phyloP scores from a whole-genome alignment of 495 filamentous ascomycete species.

The Collariella sp. region DNA sequence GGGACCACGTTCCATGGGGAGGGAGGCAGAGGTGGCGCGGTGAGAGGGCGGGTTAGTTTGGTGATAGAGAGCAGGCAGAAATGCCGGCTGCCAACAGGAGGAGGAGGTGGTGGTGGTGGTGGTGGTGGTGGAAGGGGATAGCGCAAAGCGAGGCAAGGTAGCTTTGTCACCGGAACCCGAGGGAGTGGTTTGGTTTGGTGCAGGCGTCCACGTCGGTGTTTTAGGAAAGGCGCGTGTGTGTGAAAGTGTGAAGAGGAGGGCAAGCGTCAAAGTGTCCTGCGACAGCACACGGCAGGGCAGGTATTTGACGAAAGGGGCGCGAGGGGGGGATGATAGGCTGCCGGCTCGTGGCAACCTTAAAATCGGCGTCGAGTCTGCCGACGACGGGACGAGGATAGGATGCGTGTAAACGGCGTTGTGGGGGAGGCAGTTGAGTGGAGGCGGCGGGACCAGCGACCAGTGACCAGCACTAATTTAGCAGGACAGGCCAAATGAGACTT shows the following conservation, averaged over 20 bases:
- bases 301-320: neutral
- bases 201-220: neutral
- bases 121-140: neutral
- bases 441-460: too few relatives aligned
- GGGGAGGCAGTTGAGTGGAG: neutral
- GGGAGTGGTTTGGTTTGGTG: neutral
- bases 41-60: slow-evolving; percentile 9
- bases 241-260: neutral
- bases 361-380: neutral
- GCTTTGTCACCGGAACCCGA: neutral
- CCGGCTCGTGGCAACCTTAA: neutral
- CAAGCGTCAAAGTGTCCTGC: neutral
- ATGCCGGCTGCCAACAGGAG: slow-evolving; percentile 18
- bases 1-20: slow-evolving; percentile 81
- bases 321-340: neutral
- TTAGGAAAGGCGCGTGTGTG: neutral
- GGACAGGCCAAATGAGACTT: neutral
- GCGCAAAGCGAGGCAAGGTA: neutral
- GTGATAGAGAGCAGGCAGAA: too few relatives aligned
- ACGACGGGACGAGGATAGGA: neutral
- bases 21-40: slow-evolving; percentile 24
- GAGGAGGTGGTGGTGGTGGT: too few relatives aligned
- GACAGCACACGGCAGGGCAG: neutral
- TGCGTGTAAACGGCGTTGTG: neutral
- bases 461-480: slow-evolving; percentile 4